Evolutionary conservation across 2,329 filamentous ascomycete genomes (phyloP).

Genomic region (Penicillium sp.): DNA sequence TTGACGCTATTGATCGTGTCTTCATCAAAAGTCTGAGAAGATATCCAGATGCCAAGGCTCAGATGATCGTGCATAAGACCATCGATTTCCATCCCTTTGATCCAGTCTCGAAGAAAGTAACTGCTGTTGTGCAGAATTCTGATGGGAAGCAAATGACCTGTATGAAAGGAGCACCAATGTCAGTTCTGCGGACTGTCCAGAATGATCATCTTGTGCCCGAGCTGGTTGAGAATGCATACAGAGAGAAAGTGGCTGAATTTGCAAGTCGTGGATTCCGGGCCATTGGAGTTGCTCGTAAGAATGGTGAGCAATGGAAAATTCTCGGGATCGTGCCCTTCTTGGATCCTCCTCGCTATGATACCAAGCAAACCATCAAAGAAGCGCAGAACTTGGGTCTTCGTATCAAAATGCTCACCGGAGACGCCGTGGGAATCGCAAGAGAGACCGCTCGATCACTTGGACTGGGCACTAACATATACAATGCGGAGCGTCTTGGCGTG

Average conservation of each 20-base stretch:
- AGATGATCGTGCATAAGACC: slow-evolving; percentile 80
- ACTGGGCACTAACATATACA: slow-evolving; percentile 90
- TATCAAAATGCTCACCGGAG: slow-evolving; percentile 96
- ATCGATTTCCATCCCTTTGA: slow-evolving; percentile 86
- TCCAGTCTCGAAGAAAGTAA: slow-evolving; percentile 90
- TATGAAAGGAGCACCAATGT: slow-evolving; percentile 87
- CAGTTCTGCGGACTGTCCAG: slow-evolving; percentile 83
- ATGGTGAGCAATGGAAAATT: slow-evolving; percentile 82
- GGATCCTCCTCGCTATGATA: slow-evolving; percentile 87
- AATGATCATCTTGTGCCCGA: slow-evolving; percentile 78
- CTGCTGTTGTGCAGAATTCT: slow-evolving; percentile 77
- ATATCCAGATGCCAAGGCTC: slow-evolving; percentile 79
- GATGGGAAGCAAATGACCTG: slow-evolving; percentile 82
- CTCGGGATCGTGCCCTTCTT: slow-evolving; percentile 94
- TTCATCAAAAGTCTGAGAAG: slow-evolving; percentile 82
- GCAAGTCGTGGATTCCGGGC: slow-evolving; percentile 92
- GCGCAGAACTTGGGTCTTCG: slow-evolving; percentile 83
- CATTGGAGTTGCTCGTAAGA: slow-evolving; percentile 88
- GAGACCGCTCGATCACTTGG: slow-evolving; percentile 89
- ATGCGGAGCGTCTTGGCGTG: slow-evolving; percentile 86
- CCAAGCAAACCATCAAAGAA: slow-evolving; percentile 84
- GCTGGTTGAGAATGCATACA: slow-evolving; percentile 77
- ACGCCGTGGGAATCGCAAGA: slow-evolving; percentile 88
- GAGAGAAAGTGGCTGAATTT: slow-evolving; percentile 89
- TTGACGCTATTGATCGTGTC: slow-evolving; percentile 92